phyloP scores from a whole-genome alignment of 768 basidiomycete genomes.

The Suillus cothurnatus region DNA sequence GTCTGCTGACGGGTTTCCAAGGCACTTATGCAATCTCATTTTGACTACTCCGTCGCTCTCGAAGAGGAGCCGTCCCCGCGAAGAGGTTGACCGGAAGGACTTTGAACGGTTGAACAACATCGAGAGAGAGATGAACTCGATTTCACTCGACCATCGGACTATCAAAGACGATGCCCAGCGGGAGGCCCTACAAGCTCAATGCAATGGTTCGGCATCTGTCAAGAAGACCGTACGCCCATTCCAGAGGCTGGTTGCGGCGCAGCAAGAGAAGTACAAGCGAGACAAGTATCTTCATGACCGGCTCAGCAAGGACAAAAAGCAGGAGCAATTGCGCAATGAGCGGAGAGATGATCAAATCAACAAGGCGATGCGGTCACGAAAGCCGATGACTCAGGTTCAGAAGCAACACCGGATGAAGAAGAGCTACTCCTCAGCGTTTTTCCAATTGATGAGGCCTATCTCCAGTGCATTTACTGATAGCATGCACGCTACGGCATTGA shows the following conservation, averaged over 20 bases:
- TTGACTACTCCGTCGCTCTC: constrained; percentile 50
- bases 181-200: constrained; percentile 53
- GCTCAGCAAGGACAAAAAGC: constrained; percentile 72
- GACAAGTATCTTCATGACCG: constrained; percentile 71
- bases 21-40: constrained; percentile 70
- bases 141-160: constrained; percentile 70
- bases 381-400: constrained; percentile 53
- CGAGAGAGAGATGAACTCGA: constrained; percentile 61
- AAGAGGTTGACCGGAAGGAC: constrained; percentile 63
- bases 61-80: constrained; percentile 46
- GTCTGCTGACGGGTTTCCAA: constrained; percentile 33
- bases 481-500: constrained; percentile 40
- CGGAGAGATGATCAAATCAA: constrained; percentile 75
- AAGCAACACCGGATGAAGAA: constrained; percentile 88
- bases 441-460: constrained; percentile 87
- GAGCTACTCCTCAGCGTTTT: constrained; percentile 80
- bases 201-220: constrained; percentile 45
- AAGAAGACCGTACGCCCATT: constrained; percentile 67
- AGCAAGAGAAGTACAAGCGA: constrained; percentile 82
- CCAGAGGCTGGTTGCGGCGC: constrained; percentile 58
- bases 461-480: constrained; percentile 83
- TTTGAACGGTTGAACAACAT: constrained; percentile 78
- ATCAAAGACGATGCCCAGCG: constrained; percentile 77
- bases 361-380: constrained; percentile 64
- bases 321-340: constrained; percentile 73